Evolutionary conservation across 305 asterid species (phyloP), one percentile per base, ranked within the genome.

Genomic region (Fraxinus sp.): DNA sequence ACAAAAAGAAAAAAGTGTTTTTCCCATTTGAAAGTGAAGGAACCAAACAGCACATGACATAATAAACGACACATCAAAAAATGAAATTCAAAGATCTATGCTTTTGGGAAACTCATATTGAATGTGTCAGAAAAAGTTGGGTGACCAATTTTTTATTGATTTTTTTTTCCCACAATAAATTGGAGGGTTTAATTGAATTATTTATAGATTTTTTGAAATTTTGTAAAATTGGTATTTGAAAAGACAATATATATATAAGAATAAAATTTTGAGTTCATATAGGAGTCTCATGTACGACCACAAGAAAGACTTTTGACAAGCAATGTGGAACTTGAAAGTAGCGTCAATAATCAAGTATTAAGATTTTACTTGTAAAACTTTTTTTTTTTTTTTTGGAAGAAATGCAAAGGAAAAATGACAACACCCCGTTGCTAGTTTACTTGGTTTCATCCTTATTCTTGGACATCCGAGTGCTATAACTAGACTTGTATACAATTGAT

Each of bases 31-130:
- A 87, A 83, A 86, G 78, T 83, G 76, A 84, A 80, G 37, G 72
- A 87, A 84, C 92, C 82, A 86, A 80, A 55, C 59, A 84, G 26
- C 76, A 81, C 44, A 87, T 81, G 91, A 79, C 87, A 89, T 33
- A 57, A 81, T 41, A 83, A 80, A 82, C 85, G 90, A 88, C 93
- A 80, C 86, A 84, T 76, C 7, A 74, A 44, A 84, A 82, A 57
- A 74, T 30, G 81, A 83, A 83, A 64, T 57, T 66, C 78, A 20
- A 79, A 49, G 14, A 28, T 66, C 26, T 59, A 30, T 74, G 46
- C 44, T 68, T 33, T 41, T 46, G 39, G 74, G 14, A 24, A 74
- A 57, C 37, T 68, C 74, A 68, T 32, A 68, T 10, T 7, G 39
- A 10, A 68, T 11, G 37, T 68, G 39, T 68, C 36, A 26, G 18